Evolutionary conservation across 2,329 filamentous ascomycete genomes (phyloP).

Genomic region (Sclerotinia borealis): DNA sequence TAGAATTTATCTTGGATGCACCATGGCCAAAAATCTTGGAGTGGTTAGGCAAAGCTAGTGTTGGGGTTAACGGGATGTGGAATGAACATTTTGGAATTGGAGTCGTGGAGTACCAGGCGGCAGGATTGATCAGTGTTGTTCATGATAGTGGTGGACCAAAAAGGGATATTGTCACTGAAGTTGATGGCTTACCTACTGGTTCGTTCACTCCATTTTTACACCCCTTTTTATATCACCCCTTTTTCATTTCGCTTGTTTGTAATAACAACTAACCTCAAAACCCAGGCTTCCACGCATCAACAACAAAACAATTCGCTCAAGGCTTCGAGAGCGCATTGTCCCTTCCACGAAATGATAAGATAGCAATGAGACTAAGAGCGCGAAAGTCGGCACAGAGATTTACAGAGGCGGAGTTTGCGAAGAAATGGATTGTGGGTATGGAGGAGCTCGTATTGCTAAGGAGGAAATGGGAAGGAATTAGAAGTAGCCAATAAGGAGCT

Average conservation of each 20-base stretch:
- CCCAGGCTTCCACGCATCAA: slow-evolving; percentile 78
- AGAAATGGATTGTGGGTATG: slow-evolving; percentile 71
- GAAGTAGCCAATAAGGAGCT: neutral
- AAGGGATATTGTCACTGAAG: slow-evolving; percentile 79
- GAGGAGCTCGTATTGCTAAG: slow-evolving; percentile 54
- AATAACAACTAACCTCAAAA: slow-evolving; percentile 6
- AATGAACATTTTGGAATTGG: slow-evolving; percentile 99
- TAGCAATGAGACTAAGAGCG: slow-evolving; percentile 70
- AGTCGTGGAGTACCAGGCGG: slow-evolving; percentile 96
- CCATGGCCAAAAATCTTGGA: slow-evolving; percentile 81
- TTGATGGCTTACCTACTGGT: slow-evolving; percentile 76
- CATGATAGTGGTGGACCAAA: slow-evolving; percentile 92
- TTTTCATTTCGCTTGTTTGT: neutral
- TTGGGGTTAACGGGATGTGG: slow-evolving; percentile 99
- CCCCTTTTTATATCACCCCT: neutral
- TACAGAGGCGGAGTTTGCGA: slow-evolving; percentile 77
- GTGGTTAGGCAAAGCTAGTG: slow-evolving; percentile 67
- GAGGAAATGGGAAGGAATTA: slow-evolving; percentile 2
- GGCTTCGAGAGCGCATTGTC: slow-evolving; percentile 73
- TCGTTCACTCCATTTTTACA: slow-evolving; percentile 29
- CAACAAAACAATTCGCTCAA: slow-evolving; percentile 69
- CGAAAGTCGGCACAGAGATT: slow-evolving; percentile 76
- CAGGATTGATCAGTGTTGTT: slow-evolving; percentile 86
- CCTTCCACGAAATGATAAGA: slow-evolving; percentile 59
- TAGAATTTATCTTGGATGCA: slow-evolving; percentile 85